Conservation (phyloP, 169 alveolate species). For the Plasmodium vivax region DNA sequence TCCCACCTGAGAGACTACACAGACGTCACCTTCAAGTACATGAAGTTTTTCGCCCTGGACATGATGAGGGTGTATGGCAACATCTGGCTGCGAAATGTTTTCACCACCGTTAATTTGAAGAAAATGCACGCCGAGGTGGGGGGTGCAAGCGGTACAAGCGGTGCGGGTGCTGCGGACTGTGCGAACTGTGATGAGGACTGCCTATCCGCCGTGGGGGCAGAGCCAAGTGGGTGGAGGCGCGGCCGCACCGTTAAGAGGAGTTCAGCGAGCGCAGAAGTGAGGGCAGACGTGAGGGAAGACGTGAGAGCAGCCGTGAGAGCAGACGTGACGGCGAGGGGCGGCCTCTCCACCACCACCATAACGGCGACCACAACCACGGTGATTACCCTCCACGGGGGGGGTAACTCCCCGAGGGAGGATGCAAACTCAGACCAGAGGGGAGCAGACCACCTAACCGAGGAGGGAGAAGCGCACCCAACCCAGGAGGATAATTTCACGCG, state of each 20-base stretch:
- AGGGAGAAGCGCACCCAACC: neutral
- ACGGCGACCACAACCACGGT: neutral
- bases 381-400: neutral
- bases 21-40: conserved; percentile 35
- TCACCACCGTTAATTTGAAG: conserved; percentile 34
- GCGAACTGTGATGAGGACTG: neutral
- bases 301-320: neutral
- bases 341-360: neutral
- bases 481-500: neutral
- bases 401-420: neutral
- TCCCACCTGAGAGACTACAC: conserved; percentile 20
- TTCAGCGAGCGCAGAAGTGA: neutral
- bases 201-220: neutral
- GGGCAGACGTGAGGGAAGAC: too few relatives aligned
- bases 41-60: conserved; percentile 10
- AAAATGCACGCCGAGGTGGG: conserved; percentile 1
- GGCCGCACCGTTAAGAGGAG: neutral
- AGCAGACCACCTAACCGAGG: neutral
- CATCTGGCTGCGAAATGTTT: conserved; percentile 51
- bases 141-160: neutral
- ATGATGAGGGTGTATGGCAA: conserved; percentile 4
- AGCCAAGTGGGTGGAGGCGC: neutral
- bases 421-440: neutral
- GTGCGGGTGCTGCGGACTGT: too few relatives aligned
- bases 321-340: neutral